Base-by-base conservation (phyloP, 257 asterid genomes). In the Nicotiana obtusifolia region DNA sequence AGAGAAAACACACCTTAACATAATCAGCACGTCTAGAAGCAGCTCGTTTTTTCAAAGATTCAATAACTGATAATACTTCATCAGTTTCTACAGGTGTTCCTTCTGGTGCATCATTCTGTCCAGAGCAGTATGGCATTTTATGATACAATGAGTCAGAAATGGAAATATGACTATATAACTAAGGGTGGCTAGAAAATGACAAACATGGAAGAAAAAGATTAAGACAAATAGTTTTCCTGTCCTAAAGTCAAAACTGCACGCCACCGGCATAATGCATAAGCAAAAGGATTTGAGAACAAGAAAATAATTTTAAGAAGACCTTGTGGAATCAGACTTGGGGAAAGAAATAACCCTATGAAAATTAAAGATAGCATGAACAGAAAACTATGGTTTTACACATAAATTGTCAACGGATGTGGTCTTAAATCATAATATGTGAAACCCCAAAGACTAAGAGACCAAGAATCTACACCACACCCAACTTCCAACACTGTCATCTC, bases 41-140 rank as follows among this genome's bases (percentile, higher is more conserved):
- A 86, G 91, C 93, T 85, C 89, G 87, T 71, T 83, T 79, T 87
- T 90, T 94, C 53, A 94, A 84, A 65, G 90, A 87, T 80, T 91
- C 97, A 81, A 91, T 86, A 64, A 88, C 85, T 60, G 88, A 85
- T 84, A 88, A 77, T 53, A 93, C 82, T 67, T 89, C 93, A 84
- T 30, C 82, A 69, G 90, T 66, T 68, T 89, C 84, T 4, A 88
- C 84, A 64, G 86, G 53, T 77, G 85, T 54, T 85, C 85, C 95
- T 85, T 84, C 88, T 49, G 80, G 31, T 71, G 81, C 88, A 81
- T 19, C 79, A 84, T 81, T 77, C 99, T 94, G 90, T 85, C 37
- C 71, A 83, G 54, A 49, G 80, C 61, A 85, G 78, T 85, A 83
- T 65, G 54, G 54, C 75, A 67, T 62, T 62, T 71, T 83, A 53